phyloP scores from a whole-genome alignment of 805 yeast species.

The Zygoascus ofunaensis region DNA sequence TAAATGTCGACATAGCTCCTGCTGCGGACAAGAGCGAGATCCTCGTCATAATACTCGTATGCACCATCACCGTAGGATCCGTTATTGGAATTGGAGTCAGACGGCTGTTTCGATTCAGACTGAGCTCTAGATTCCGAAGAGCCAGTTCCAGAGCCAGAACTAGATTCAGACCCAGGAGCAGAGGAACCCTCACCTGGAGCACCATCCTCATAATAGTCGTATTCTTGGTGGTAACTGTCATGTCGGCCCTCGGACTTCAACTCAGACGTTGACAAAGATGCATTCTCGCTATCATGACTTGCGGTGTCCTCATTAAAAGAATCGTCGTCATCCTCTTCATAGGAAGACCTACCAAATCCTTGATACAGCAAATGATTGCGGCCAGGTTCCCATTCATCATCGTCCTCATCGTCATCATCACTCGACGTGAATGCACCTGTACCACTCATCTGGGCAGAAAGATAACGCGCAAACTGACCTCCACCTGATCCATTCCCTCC shows the following conservation, averaged over 20 bases:
- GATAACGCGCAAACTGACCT: slow-evolving; percentile 60
- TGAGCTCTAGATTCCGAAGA: too few relatives aligned
- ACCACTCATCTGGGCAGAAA: slow-evolving; percentile 64
- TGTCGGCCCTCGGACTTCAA: too few relatives aligned
- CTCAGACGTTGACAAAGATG: too few relatives aligned
- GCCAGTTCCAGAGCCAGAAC: too few relatives aligned
- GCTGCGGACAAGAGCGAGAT: slow-evolving; percentile 29
- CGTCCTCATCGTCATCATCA: slow-evolving; percentile 50
- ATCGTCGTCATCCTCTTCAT: slow-evolving; percentile 6
- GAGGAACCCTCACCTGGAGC: too few relatives aligned
- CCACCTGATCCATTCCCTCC: slow-evolving; percentile 19
- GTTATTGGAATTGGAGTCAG: too few relatives aligned
- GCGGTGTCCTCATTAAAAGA: not conserved
- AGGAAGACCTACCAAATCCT: slow-evolving; percentile 4
- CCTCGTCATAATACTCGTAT: slow-evolving; percentile 14
- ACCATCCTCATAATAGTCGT: too few relatives aligned
- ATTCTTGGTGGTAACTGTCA: too few relatives aligned
- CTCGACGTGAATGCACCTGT: slow-evolving; percentile 43
- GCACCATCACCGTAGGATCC: slow-evolving; percentile 19
- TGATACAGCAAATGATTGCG: slow-evolving; percentile 10
- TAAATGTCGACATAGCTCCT: slow-evolving; percentile 31
- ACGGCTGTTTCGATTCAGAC: too few relatives aligned
- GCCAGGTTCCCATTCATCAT: slow-evolving; percentile 30
- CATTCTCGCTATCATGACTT: not conserved
- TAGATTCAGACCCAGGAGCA: not conserved